These are phyloP conservation scores for Penicillium sp. DNA, from an alignment of 2,329 filamentous ascomycete genomes.

Conservation along the genomic window DNA sequence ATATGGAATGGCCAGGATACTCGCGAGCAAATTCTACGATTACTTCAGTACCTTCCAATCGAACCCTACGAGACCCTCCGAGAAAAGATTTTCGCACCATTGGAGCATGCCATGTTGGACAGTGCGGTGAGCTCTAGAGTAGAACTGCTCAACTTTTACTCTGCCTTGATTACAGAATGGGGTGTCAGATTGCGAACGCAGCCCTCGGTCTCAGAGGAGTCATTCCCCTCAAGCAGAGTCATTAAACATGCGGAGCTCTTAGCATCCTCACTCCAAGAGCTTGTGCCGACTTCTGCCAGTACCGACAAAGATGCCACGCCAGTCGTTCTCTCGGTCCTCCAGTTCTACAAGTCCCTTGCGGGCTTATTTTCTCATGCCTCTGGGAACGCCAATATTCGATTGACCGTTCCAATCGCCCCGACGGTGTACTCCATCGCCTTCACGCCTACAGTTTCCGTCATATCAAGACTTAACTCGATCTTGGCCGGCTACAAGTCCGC, in stretches of 20 bases:
- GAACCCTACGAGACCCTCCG: conserved; percentile 38
- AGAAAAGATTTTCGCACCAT: conserved; percentile 37
- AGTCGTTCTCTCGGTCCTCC: conserved; percentile 57
- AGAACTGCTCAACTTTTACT: conserved; percentile 68
- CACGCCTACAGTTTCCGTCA: conserved; percentile 60
- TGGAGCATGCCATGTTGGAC: conserved; percentile 45
- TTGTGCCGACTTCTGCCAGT: conserved; percentile 39
- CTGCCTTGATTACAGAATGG: conserved; percentile 62
- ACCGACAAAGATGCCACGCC: conserved; percentile 22
- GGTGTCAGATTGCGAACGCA: conserved; percentile 36
- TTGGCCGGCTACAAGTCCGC: conserved; percentile 72
- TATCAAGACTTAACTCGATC: conserved; percentile 69
- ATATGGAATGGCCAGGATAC: conserved; percentile 65
- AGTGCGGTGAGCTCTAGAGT: conserved; percentile 54
- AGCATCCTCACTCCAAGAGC: conserved; percentile 61
- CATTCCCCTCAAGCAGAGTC: conserved; percentile 42
- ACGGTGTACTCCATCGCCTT: conserved; percentile 74
- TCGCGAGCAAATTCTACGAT: conserved; percentile 42
- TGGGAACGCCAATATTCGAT: conserved; percentile 59
- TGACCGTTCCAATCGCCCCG: conserved; percentile 67
- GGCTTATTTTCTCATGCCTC: conserved; percentile 56
- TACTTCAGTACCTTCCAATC: conserved; percentile 37
- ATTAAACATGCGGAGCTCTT: conserved; percentile 57
- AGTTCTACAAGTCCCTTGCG: conserved; percentile 69
- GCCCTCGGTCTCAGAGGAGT: conserved; percentile 30